Conservation (phyloP, 768 basidiomycete genomes). For the Boletus reticulatus region DNA sequence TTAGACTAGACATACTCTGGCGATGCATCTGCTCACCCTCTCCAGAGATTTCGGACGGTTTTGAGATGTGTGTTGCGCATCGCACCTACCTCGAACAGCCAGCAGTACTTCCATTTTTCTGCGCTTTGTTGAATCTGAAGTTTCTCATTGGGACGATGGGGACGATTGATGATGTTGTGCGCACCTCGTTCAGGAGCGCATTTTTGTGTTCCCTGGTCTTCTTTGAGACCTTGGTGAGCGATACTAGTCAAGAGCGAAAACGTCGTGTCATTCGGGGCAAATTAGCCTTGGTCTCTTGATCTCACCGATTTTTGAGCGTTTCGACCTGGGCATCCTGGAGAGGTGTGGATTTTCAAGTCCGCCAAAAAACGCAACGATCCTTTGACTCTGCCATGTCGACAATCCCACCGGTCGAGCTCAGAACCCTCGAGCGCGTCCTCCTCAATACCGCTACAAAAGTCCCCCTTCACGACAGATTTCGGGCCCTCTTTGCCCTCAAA, state of each 20-base stretch:
- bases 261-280: constrained; percentile 4
- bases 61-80: constrained; percentile 96
- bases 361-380: constrained; percentile 30
- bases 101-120: constrained; percentile 93
- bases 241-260: constrained; percentile 50
- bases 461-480: constrained; percentile 82
- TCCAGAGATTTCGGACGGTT: constrained; percentile 91
- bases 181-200: constrained; percentile 74
- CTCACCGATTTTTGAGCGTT: constrained; percentile 84
- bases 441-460: constrained; percentile 73
- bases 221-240: constrained; percentile 91
- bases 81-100: constrained; percentile 92
- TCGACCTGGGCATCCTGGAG: constrained; percentile 79
- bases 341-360: constrained; percentile 45
- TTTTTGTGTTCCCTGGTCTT: constrained; percentile 92
- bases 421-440: constrained; percentile 67
- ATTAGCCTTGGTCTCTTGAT: constrained; percentile 11
- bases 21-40: constrained; percentile 56
- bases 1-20: constrained; percentile 4
- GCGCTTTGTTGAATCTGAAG: constrained; percentile 74
- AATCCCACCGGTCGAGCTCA: constrained; percentile 53
- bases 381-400: constrained; percentile 27
- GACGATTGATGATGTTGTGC: constrained; percentile 20
- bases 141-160: constrained; percentile 4
- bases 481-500: constrained; percentile 91